phyloP scores from a whole-genome alignment of 495 filamentous ascomycete genomes.

The Aspergillus sclerotiicarbonarius region DNA sequence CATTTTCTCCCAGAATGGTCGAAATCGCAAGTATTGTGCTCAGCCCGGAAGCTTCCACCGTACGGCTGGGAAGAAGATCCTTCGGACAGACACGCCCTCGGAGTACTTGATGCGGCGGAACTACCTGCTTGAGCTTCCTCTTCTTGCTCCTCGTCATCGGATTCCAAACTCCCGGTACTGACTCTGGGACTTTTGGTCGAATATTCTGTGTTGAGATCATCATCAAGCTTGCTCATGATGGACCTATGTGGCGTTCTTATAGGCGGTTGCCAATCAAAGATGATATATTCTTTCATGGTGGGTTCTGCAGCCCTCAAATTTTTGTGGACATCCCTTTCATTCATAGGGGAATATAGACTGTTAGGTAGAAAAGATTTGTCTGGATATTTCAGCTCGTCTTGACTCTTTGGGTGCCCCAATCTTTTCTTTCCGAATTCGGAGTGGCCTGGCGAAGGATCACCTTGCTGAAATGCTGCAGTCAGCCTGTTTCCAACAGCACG shows the following conservation, averaged over 20 bases:
- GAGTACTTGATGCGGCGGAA: not conserved
- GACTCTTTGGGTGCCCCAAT: not conserved
- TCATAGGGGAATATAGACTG: not conserved
- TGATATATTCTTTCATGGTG: not conserved
- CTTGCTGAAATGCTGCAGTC: conserved; percentile 23
- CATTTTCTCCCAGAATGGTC: not conserved
- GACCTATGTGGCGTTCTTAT: not conserved
- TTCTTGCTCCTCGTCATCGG: not conserved
- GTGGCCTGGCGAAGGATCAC: not conserved
- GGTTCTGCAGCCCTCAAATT: not conserved
- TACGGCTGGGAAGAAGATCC: not conserved
- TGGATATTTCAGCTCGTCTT: not conserved
- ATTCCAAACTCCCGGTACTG: not conserved
- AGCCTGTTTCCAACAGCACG: conserved; percentile 29
- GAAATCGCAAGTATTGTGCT: not conserved
- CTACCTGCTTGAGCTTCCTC: not conserved
- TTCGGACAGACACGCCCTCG: not conserved
- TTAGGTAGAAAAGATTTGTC: not conserved
- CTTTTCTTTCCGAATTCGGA: not conserved
- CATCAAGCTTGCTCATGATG: not conserved
- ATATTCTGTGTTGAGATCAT: not conserved
- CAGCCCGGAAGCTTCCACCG: not conserved
- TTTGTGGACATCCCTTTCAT: not conserved
- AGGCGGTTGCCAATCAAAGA: not conserved
- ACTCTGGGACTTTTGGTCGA: not conserved